Percentiles rank a stretch among this genome's conserved stretches.
Conservation (phyloP, 306 rosid species). For the Sophora flavescens region DNA sequence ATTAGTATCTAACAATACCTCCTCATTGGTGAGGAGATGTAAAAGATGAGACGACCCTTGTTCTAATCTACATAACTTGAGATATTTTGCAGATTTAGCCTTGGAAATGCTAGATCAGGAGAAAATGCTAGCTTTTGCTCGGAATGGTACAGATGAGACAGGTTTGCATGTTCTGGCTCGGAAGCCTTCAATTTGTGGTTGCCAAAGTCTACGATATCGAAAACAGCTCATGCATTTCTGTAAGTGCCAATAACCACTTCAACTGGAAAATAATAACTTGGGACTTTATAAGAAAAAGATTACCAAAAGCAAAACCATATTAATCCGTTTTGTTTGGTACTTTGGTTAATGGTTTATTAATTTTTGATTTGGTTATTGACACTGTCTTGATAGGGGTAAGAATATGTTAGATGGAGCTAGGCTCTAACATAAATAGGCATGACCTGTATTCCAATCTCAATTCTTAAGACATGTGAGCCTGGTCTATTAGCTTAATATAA, state of each 20-base stretch:
- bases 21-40: too few relatives aligned
- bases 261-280: background rate
- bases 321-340: background rate
- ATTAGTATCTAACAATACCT: too few relatives aligned
- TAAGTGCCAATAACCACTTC: constrained; percentile 32
- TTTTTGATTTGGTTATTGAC: too few relatives aligned
- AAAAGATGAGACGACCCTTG: background rate
- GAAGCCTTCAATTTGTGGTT: constrained; percentile 30
- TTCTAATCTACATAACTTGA: background rate
- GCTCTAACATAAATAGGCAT: too few relatives aligned
- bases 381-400: too few relatives aligned
- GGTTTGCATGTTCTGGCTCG: constrained; percentile 54
- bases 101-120: constrained; percentile 35
- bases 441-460: too few relatives aligned
- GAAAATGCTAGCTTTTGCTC: constrained; percentile 33
- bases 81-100: constrained; percentile 51
- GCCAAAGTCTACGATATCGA: constrained; percentile 1
- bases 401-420: too few relatives aligned
- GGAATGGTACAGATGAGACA: constrained; percentile 10
- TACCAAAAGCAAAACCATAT: background rate
- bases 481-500: too few relatives aligned
- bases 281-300: background rate
- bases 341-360: background rate
- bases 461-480: too few relatives aligned
- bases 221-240: constrained; percentile 40